Base-by-base conservation (phyloP, 2,329 filamentous ascomycete genomes). In the Tolypocladium ophioglossoides region DNA sequence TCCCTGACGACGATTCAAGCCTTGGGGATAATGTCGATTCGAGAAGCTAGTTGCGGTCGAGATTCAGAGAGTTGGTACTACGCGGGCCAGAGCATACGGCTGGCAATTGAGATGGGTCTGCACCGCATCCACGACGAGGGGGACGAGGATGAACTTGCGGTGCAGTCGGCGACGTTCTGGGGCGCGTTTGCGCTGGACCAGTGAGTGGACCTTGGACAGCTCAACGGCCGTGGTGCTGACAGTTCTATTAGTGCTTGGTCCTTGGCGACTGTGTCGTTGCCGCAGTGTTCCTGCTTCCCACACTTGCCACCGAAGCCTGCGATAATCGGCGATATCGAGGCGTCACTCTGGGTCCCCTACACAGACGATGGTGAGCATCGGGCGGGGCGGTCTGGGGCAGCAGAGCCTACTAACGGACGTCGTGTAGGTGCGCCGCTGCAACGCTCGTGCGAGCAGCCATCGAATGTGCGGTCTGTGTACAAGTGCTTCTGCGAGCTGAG, bases 21-120 rank as follows among this genome's bases (percentile, higher is more conserved):
- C 1, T 71, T 91, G 20, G 85, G 85, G 7, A 80, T 91, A 61
- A 87, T 91, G 85, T 85, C 84, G 7, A 83, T 89, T 58, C 74
- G 86, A 44, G 86, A 91, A 69, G 85, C 84, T 3, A 89, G 85
- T 62, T 84, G 82, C 58, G 86, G 86, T 0, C 77, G 86, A 37
- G 84, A 89, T 62, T 87, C 84, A 34, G 82, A 85, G 58, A 87
- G 85, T 51, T 89, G 86, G 75, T 86, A 82, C 55, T 86, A 87
- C 58, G 82, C 84, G 2, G 86, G 86, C 1, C 82, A 88, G 65
- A 88, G 85, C 62, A 82, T 89, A 55, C 79, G 85, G 4, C 77
- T 90, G 57, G 85, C 85, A 34, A 74, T 89, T 39, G 87, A 89
- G 64, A 83, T 89, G 74, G 84, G 85, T 0, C 67, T 89, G 48